Base-by-base conservation (phyloP, 768 basidiomycete species). In the Cystofilobasidium macerans region DNA sequence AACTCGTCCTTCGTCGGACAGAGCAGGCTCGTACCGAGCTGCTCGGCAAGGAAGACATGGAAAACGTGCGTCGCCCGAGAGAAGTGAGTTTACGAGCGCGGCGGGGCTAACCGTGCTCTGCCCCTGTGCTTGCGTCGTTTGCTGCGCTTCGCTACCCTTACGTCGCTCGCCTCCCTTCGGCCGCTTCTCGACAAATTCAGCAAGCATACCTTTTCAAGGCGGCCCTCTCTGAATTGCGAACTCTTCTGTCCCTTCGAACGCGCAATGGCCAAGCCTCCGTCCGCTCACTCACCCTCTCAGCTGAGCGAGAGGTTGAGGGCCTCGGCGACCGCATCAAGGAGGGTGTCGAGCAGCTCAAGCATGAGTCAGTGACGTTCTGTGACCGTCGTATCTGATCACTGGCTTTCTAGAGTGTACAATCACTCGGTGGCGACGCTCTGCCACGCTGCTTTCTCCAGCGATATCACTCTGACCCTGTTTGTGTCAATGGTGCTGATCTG, bases 161-260 rank as follows among this genome's bases (percentile, higher is more conserved):
- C n/a, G n/a, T n/a, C n/a, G n/a, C n/a, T n/a, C n/a, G n/a, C n/a
- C n/a, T n/a, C n/a, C n/a, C n/a, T n/a, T n/a, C n/a, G n/a, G n/a
- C n/a, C n/a, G n/a, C n/a, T n/a, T n/a, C n/a, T n/a, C n/a, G n/a
- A n/a, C n/a, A n/a, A n/a, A n/a, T n/a, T n/a, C 59, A 95, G 90
- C 89, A 93, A 85, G 92, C 92, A 22, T 97, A 97, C 75, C 79
- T 97, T 36, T 95, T 95, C 76, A 85, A 86, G 54, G 95, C 95
- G 24, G 95, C 94, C 0, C 76, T 98, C 42, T 88, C 88, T 1
- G 92, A 98, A 74, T 79, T 94, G 56, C 82, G 89, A 24, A 86
- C 88, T 5, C 93, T 95, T 73, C 82, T 89, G 33, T 85, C 86
- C 5, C 83, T 89, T 71, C 83, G 82, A 59, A 85, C 87, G 4